Percentiles rank a stretch among this genome's conserved stretches.
Conservation (phyloP, 2,329 filamentous ascomycete species). For the Hymenoscyphus albidus region DNA sequence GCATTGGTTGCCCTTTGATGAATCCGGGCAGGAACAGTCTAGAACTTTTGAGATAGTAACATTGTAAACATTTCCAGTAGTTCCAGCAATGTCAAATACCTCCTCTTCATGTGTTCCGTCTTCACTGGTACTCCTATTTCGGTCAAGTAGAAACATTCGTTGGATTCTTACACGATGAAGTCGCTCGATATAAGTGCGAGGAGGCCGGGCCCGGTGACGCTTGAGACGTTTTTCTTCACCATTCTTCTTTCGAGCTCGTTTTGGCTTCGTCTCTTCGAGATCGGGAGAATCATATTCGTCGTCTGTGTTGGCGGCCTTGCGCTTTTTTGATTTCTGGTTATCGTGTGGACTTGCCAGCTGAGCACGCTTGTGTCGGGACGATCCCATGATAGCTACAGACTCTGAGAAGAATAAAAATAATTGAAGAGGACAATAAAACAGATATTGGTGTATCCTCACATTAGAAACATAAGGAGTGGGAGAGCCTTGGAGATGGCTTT, state of each 20-base stretch:
- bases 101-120: constrained; percentile 42
- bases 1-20: constrained; percentile 53
- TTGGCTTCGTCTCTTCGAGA: constrained; percentile 15
- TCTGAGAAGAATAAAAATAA: not conserved
- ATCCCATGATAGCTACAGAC: not conserved
- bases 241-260: constrained; percentile 20
- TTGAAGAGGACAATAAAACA: not conserved
- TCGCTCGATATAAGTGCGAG: constrained; percentile 44
- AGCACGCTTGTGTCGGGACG: not conserved
- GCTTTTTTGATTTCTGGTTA: not conserved
- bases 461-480: not conserved
- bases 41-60: constrained; percentile 50
- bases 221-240: constrained; percentile 40
- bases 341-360: not conserved
- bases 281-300: constrained; percentile 16
- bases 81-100: constrained; percentile 53
- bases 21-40: constrained; percentile 52
- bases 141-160: constrained; percentile 54
- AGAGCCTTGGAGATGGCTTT: not conserved
- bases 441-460: not conserved
- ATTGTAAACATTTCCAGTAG: constrained; percentile 60
- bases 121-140: constrained; percentile 36
- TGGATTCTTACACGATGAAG: constrained; percentile 47
- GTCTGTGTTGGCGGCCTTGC: not conserved
- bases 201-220: constrained; percentile 41